A percentile compares a stretch with the other conserved stretches of the same genome.
Evolutionary conservation across 495 filamentous ascomycete species (phyloP).

Genomic region (Hyphodiscus hymeniophilus): DNA sequence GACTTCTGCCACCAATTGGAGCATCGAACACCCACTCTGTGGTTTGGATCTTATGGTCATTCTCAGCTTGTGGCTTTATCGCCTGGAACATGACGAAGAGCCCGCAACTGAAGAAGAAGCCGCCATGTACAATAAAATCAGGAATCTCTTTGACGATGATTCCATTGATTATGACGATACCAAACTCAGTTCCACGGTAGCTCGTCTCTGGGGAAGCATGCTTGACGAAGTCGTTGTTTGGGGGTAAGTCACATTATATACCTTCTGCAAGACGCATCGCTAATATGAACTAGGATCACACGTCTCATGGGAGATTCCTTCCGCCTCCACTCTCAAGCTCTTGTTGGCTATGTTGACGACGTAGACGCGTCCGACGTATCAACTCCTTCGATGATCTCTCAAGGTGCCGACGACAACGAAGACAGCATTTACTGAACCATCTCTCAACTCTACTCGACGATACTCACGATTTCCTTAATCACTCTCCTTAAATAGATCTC

Average conservation of each 20-base stretch:
- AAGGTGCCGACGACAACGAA: constrained; percentile 51
- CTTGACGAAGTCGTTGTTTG: constrained; percentile 98
- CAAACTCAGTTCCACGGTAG: constrained; percentile 87
- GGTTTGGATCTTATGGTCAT: constrained; percentile 98
- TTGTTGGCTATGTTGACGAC: constrained; percentile 87
- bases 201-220: constrained; percentile 95
- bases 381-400: constrained; percentile 54
- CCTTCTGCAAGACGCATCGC: constrained; percentile 3
- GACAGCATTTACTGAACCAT: constrained; percentile 48
- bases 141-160: constrained; percentile 83
- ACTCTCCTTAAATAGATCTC: constrained; percentile 17
- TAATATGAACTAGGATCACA: constrained; percentile 74
- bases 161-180: constrained; percentile 68
- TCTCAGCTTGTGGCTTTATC: constrained; percentile 95
- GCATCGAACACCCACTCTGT: constrained; percentile 94
- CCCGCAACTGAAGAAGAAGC: constrained; percentile 84
- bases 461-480: constrained; percentile 21
- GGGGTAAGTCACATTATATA: constrained; percentile 51
- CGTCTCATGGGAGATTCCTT: constrained; percentile 98
- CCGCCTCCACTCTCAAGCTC: constrained; percentile 90
- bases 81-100: constrained; percentile 98
- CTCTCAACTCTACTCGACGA: constrained; percentile 14
- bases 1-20: constrained; percentile 97
- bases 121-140: constrained; percentile 92
- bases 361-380: constrained; percentile 49